Conservation (phyloP, 2,329 filamentous ascomycete species). For the Penicillium corylophilum region DNA sequence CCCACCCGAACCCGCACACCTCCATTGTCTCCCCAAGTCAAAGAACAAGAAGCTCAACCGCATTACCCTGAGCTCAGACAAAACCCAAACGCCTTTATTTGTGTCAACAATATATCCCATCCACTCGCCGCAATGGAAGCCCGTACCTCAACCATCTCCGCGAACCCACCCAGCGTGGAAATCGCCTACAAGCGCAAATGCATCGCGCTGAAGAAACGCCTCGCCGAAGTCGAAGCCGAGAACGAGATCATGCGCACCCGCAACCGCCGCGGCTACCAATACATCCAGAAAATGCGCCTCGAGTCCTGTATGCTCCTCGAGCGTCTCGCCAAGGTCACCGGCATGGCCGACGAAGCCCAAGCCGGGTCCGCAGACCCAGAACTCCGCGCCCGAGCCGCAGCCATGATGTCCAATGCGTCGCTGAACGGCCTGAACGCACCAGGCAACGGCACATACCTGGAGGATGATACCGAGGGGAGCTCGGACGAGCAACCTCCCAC, state of each 20-base stretch:
- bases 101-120: not conserved
- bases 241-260: slow-evolving; percentile 82
- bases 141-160: slow-evolving; percentile 27
- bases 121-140: slow-evolving; percentile 29
- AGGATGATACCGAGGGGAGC: slow-evolving; percentile 46
- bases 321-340: slow-evolving; percentile 41
- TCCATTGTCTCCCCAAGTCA: not conserved
- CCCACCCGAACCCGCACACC: not conserved
- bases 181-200: slow-evolving; percentile 96
- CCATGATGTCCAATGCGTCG: slow-evolving; percentile 30
- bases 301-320: slow-evolving; percentile 46
- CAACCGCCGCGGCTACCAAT: slow-evolving; percentile 75
- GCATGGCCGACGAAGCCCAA: slow-evolving; percentile 43
- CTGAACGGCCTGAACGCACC: slow-evolving; percentile 24
- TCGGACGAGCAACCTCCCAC: slow-evolving; percentile 46
- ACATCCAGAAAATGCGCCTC: slow-evolving; percentile 87
- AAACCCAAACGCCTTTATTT: not conserved
- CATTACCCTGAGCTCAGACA: not conserved
- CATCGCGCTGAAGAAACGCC: slow-evolving; percentile 86
- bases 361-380: slow-evolving; percentile 33
- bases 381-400: slow-evolving; percentile 36
- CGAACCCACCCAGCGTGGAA: slow-evolving; percentile 83
- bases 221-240: slow-evolving; percentile 86
- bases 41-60: not conserved
- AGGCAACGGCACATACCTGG: slow-evolving; percentile 31